Conservation (phyloP, 345 rosid genomes). For the Arabidopsis suecica region DNA sequence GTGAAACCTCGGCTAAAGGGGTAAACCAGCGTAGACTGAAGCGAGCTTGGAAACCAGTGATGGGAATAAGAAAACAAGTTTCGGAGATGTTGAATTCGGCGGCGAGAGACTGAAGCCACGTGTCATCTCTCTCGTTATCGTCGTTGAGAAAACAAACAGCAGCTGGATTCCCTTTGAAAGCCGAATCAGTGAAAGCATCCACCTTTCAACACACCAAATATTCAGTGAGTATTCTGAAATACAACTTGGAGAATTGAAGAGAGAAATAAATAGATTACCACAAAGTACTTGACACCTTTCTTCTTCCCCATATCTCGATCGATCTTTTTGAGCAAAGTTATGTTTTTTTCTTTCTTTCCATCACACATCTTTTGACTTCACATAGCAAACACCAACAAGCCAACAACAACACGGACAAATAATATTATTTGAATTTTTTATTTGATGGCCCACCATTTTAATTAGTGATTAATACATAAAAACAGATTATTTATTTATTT, state of each 20-base stretch:
- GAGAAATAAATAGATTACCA: conserved; percentile 36
- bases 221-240: too few relatives aligned
- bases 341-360: neutral
- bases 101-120: conserved; percentile 72
- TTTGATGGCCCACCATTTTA: too few relatives aligned
- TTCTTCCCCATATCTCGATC: conserved; percentile 41
- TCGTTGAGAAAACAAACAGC: conserved; percentile 74
- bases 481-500: too few relatives aligned
- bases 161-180: conserved; percentile 90
- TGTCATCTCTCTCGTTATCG: conserved; percentile 60
- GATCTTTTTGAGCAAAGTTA: neutral
- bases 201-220: conserved; percentile 40
- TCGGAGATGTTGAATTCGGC: conserved; percentile 62
- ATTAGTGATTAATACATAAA: too few relatives aligned
- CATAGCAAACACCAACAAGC: too few relatives aligned
- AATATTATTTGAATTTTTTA: too few relatives aligned
- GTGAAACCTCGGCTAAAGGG: conserved; percentile 49
- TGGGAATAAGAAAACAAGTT: conserved; percentile 55
- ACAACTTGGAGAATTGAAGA: neutral
- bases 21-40: conserved; percentile 77
- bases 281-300: conserved; percentile 52
- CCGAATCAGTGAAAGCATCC: conserved; percentile 75
- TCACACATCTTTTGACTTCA: neutral
- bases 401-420: too few relatives aligned
- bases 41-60: conserved; percentile 38